These are phyloP conservation scores for Papiliotrema flavescens DNA, from an alignment of 1,284 basidiomycete species.

Conservation along the genomic window DNA sequence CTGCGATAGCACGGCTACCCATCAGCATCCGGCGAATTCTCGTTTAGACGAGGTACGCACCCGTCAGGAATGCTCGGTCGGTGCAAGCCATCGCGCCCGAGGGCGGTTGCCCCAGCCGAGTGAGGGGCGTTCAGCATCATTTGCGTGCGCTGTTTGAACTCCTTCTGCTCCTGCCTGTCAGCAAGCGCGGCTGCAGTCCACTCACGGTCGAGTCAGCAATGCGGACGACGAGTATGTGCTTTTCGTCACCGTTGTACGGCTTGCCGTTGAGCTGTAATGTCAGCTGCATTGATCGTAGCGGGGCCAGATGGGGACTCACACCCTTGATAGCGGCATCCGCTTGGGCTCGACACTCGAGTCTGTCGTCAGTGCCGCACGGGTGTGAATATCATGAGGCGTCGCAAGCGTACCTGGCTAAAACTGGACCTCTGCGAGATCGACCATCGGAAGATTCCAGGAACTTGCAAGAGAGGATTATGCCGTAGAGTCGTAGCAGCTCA, in stretches of 20 bases:
- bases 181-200: background rate
- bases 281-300: background rate
- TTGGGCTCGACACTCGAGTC: constrained; percentile 25
- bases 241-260: constrained; percentile 16
- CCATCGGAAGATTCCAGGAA: constrained; percentile 26
- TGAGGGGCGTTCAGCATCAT: background rate
- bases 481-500: constrained; percentile 21
- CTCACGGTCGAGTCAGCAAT: constrained; percentile 42
- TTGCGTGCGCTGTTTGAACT: constrained; percentile 15
- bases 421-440: constrained; percentile 33
- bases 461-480: constrained; percentile 28
- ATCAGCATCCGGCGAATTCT: background rate
- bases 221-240: constrained; percentile 30
- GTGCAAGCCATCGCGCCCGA: background rate
- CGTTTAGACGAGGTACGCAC: background rate
- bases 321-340: constrained; percentile 32
- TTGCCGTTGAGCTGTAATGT: constrained; percentile 27
- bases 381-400: background rate
- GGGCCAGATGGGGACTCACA: no score
- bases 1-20: background rate
- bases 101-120: background rate
- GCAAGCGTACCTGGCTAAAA: constrained; percentile 27
- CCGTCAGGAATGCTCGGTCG: constrained; percentile 7
- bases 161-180: constrained; percentile 24
- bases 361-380: background rate